Evolutionary conservation across 352 stramenopile genomes (phyloP).

Genomic region (Globisporangium solare): DNA sequence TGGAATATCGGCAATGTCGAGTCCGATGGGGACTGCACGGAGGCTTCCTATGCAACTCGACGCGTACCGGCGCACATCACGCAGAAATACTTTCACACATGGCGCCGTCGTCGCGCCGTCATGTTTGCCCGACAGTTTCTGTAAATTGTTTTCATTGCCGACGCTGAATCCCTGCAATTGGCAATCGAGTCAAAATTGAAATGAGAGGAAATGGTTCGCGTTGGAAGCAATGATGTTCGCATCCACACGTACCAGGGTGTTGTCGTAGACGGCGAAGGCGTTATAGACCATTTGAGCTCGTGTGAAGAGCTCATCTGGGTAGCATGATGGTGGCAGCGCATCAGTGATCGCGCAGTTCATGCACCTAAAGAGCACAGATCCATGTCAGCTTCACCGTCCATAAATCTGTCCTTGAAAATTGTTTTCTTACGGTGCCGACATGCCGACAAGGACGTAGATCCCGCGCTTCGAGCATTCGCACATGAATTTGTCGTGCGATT

Average conservation of each 20-base stretch:
- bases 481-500: slow-evolving; percentile 71
- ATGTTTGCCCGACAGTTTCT: slow-evolving; percentile 23
- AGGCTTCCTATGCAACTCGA: slow-evolving; percentile 24
- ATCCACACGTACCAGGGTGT: slow-evolving; percentile 20
- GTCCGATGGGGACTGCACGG: slow-evolving; percentile 38
- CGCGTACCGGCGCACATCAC: slow-evolving; percentile 39
- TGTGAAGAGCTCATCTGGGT: slow-evolving; percentile 34
- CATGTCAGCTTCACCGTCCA: not conserved
- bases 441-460: slow-evolving; percentile 45
- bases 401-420: no score
- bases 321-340: slow-evolving; percentile 32
- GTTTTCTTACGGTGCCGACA: slow-evolving; percentile 21
- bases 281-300: slow-evolving; percentile 47
- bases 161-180: slow-evolving; percentile 27
- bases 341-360: slow-evolving; percentile 36
- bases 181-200: no score
- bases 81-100: slow-evolving; percentile 47
- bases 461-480: slow-evolving; percentile 38
- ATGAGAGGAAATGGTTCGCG: not conserved
- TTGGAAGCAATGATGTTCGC: no score
- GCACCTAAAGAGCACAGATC: slow-evolving; percentile 6
- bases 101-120: slow-evolving; percentile 27
- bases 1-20: slow-evolving; percentile 45
- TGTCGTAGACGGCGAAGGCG: slow-evolving; percentile 56
- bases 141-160: slow-evolving; percentile 50